Conservation (phyloP, 2,329 filamentous ascomycete species). For the Nannizziopsis barbatae region DNA sequence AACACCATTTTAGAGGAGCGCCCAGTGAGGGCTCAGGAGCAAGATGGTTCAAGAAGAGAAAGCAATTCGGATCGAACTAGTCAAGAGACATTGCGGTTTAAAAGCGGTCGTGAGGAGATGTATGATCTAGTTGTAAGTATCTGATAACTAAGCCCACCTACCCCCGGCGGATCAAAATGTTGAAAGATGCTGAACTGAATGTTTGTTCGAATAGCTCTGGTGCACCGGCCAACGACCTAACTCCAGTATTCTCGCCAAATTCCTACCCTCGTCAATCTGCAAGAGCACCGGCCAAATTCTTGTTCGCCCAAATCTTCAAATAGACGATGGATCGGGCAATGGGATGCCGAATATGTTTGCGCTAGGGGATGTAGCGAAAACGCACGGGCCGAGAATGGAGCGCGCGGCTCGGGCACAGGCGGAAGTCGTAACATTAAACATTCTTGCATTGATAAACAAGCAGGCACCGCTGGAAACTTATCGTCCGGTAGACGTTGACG, state of each 20-base stretch:
- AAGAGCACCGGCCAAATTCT: constrained; percentile 41
- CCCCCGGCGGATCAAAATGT: background rate
- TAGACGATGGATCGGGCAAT: constrained; percentile 30
- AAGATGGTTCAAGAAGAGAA: background rate
- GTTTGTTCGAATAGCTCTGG: constrained; percentile 18
- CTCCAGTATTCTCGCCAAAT: constrained; percentile 7
- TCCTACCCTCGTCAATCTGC: constrained; percentile 37
- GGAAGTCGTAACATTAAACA: constrained; percentile 44
- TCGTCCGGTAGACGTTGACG: constrained; percentile 37
- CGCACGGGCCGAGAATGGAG: constrained; percentile 40
- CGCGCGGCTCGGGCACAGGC: constrained; percentile 47
- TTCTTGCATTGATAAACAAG: constrained; percentile 39
- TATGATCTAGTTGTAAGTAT: constrained; percentile 10
- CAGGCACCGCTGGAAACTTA: constrained; percentile 34
- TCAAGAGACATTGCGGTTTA: constrained; percentile 9
- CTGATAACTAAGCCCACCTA: background rate
- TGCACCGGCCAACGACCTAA: constrained; percentile 15
- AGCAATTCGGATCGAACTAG: too few species aligned
- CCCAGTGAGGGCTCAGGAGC: constrained; percentile 6
- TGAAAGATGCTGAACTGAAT: constrained; percentile 23
- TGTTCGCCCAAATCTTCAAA: constrained; percentile 48
- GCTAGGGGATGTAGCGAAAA: constrained; percentile 52
- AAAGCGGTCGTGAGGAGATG: constrained; percentile 11
- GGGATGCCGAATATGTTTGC: constrained; percentile 44
- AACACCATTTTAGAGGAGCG: constrained; percentile 15